Evolutionary conservation across 192 early-diverging fungal genomes (phyloP).

Genomic region (Coemansia brasiliensis): DNA sequence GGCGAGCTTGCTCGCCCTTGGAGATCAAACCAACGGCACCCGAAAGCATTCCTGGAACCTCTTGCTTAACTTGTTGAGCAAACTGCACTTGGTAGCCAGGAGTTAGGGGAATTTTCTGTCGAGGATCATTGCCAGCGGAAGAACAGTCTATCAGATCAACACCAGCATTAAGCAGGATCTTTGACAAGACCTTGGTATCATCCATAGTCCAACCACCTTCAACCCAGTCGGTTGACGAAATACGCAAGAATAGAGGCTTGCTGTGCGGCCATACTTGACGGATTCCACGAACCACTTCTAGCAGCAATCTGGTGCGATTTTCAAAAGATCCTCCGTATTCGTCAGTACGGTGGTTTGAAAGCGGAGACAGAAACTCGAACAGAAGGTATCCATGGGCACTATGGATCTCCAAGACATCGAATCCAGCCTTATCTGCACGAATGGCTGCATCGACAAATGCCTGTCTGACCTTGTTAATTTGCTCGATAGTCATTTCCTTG

Average conservation of each 20-base stretch:
- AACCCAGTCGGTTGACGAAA: conserved; percentile 78
- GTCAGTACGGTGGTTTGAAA: conserved; percentile 86
- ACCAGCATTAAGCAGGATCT: conserved; percentile 60
- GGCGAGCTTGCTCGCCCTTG: conserved; percentile 65
- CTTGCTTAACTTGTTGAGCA: conserved; percentile 61
- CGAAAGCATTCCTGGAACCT: conserved; percentile 58
- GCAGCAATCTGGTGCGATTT: conserved; percentile 76
- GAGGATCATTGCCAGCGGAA: conserved; percentile 67
- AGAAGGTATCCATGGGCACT: conserved; percentile 89
- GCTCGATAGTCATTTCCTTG: conserved; percentile 61
- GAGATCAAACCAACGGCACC: conserved; percentile 75
- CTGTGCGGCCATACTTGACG: conserved; percentile 73
- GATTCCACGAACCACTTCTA: conserved; percentile 67
- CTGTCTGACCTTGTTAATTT: conserved; percentile 65
- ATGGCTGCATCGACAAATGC: conserved; percentile 67
- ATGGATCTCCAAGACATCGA: conserved; percentile 90
- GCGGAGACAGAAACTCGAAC: conserved; percentile 75
- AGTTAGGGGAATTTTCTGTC: conserved; percentile 52
- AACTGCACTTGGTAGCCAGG: conserved; percentile 73
- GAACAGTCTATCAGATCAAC: conserved; percentile 89
- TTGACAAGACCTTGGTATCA: conserved; percentile 67
- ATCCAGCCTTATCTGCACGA: conserved; percentile 76
- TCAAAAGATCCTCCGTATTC: conserved; percentile 89
- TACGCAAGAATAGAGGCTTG: conserved; percentile 82
- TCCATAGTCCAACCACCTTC: conserved; percentile 69